Percentiles rank a stretch among this genome's conserved stretches.
phyloP scores from a whole-genome alignment of 768 basidiomycete genomes.

The Termitomyces titanicus region DNA sequence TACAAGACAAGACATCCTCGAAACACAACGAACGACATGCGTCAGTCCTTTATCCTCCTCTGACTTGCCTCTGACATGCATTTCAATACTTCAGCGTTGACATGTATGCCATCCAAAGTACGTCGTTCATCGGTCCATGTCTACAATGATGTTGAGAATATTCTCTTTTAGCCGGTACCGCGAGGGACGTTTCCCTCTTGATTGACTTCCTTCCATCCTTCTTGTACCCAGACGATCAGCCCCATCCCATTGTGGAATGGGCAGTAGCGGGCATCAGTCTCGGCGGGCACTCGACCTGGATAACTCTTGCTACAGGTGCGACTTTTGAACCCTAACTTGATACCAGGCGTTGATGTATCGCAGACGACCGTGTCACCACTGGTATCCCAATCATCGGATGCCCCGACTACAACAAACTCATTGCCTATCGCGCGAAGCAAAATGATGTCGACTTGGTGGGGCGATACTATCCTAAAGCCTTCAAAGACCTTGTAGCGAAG shows the following conservation, averaged over 20 bases:
- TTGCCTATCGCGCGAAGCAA: constrained; percentile 50
- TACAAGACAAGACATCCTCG: constrained; percentile 15
- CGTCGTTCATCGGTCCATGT: background rate
- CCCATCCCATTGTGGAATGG: constrained; percentile 58
- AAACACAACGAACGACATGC: constrained; percentile 36
- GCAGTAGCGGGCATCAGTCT: constrained; percentile 74
- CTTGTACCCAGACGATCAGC: constrained; percentile 64
- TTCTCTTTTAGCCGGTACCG: constrained; percentile 51
- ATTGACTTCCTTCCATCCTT: constrained; percentile 77
- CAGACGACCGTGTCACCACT: constrained; percentile 43
- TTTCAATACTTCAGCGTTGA: constrained; percentile 29
- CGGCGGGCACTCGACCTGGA: constrained; percentile 85
- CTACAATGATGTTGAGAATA: background rate
- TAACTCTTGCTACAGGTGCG: constrained; percentile 48
- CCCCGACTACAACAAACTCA: constrained; percentile 60
- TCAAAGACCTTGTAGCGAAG: constrained; percentile 42
- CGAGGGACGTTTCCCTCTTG: constrained; percentile 72
- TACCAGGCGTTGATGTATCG: background rate
- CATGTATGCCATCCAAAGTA: constrained; percentile 46
- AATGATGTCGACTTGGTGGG: constrained; percentile 39
- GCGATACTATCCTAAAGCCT: constrained; percentile 54
- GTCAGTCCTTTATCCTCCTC: constrained; percentile 24
- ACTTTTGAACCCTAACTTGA: background rate
- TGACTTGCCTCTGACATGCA: background rate
- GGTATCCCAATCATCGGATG: constrained; percentile 64